Conservation (phyloP, 108 stramenopile genomes). For the Ochromonas danica region DNA sequence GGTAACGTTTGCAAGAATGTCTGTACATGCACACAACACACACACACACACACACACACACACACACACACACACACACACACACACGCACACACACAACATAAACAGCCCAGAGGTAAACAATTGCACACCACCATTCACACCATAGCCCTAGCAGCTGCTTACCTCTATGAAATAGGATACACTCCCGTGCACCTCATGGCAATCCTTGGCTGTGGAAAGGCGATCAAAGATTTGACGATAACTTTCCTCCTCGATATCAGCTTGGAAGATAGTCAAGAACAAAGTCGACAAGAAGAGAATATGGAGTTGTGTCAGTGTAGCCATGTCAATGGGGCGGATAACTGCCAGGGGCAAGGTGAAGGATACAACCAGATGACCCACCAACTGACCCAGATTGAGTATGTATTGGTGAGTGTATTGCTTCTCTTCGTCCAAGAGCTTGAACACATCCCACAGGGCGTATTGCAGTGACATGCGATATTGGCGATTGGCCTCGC, state of each 20-base stretch:
- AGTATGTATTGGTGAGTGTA: conserved; percentile 48
- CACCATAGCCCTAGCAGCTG: too few relatives aligned
- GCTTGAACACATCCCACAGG: conserved; percentile 91
- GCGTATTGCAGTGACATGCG: conserved; percentile 81
- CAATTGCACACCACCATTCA: too few relatives aligned
- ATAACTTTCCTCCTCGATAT: background rate
- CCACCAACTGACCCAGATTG: conserved; percentile 33
- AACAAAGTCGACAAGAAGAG: conserved; percentile 35
- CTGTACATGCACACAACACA: too few relatives aligned
- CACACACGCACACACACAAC: too few relatives aligned
- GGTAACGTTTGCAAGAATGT: too few relatives aligned
- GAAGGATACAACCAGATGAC: background rate
- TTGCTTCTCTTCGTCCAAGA: conserved; percentile 66
- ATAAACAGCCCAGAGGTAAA: too few relatives aligned
- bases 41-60: too few relatives aligned
- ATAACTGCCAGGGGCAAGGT: conserved; percentile 27
- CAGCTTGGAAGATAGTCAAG: background rate
- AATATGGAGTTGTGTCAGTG: background rate
- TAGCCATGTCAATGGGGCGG: conserved; percentile 30
- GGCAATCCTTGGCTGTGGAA: background rate
- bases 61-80: too few relatives aligned
- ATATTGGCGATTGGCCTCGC: conserved; percentile 65
- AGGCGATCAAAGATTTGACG: background rate
- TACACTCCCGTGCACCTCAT: background rate
- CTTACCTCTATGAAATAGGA: background rate